phyloP scores from a whole-genome alignment of 768 basidiomycete species.

The Plicaturopsis crispa region DNA sequence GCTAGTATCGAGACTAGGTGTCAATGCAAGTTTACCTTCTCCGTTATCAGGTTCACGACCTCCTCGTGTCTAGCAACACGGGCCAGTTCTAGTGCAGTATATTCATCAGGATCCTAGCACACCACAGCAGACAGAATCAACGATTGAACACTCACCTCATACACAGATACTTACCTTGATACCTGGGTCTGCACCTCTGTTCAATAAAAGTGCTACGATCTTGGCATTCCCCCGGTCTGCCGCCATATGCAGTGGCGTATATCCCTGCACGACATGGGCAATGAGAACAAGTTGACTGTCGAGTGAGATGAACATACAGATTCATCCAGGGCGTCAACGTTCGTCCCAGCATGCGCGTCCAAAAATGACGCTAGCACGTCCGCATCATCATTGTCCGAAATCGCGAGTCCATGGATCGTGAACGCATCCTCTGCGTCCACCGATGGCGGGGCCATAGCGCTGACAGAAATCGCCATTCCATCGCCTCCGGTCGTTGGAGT shows the following conservation, averaged over 20 bases:
- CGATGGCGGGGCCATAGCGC: conserved; percentile 39
- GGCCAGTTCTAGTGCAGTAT: conserved; percentile 56
- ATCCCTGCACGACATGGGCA: conserved; percentile 48
- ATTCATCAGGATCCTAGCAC: conserved; percentile 58
- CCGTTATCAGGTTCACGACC: conserved; percentile 29
- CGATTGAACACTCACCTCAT: background rate
- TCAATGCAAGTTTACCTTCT: no score
- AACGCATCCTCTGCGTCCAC: conserved; percentile 30
- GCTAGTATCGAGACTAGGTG: no score
- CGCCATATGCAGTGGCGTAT: conserved; percentile 82
- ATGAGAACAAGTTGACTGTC: background rate
- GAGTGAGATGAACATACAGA: conserved; percentile 43
- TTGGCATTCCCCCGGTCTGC: conserved; percentile 68
- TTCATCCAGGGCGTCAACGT: conserved; percentile 61
- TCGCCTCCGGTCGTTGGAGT: conserved; percentile 14
- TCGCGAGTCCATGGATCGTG: conserved; percentile 54
- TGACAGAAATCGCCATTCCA: conserved; percentile 59
- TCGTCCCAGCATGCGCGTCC: conserved; percentile 26
- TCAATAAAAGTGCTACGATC: conserved; percentile 50
- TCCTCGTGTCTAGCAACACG: conserved; percentile 46
- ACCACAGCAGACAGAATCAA: conserved; percentile 7
- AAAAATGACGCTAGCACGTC: conserved; percentile 37
- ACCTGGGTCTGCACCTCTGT: conserved; percentile 53
- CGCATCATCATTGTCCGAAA: conserved; percentile 53
- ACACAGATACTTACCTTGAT: conserved; percentile 44